Conservation (phyloP, 306 rosid species). For the Citrullus mucosospermus region DNA sequence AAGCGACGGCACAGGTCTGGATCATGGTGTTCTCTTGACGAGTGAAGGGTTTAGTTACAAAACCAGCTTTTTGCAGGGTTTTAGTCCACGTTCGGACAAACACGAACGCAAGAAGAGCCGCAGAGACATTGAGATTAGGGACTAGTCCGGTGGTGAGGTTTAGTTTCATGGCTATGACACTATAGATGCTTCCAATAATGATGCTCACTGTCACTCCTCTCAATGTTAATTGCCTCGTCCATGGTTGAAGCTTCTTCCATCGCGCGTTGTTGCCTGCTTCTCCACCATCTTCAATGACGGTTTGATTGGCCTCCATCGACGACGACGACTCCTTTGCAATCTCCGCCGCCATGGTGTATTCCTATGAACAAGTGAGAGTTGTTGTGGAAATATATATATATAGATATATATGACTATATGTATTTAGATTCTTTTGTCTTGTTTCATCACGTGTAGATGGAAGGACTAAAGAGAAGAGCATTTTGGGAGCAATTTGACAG, state of each 20-base stretch:
- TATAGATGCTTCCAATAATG: slow-evolving; percentile 50
- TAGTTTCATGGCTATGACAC: slow-evolving; percentile 78
- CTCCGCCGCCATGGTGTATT: slow-evolving; percentile 7
- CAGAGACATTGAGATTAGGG: slow-evolving; percentile 77
- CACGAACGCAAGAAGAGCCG: slow-evolving; percentile 74
- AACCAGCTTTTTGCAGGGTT: slow-evolving; percentile 42
- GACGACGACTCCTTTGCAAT: slow-evolving; percentile 3
- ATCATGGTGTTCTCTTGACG: slow-evolving; percentile 91
- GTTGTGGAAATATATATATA: not conserved
- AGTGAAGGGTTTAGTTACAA: slow-evolving; percentile 60
- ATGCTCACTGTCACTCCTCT: slow-evolving; percentile 68
- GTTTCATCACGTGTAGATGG: not conserved
- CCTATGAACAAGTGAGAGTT: not conserved
- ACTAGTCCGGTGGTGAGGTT: slow-evolving; percentile 83
- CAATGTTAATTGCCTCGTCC: slow-evolving; percentile 66
- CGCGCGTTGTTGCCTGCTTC: not conserved
- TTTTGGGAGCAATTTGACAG: not conserved
- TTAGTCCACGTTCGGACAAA: slow-evolving; percentile 63
- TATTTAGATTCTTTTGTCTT: slow-evolving; percentile 1
- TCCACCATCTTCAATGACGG: not conserved
- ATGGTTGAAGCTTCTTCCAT: slow-evolving; percentile 18
- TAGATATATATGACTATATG: not conserved
- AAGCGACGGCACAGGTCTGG: slow-evolving; percentile 83
- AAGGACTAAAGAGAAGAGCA: not conserved
- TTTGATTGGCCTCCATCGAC: slow-evolving; percentile 1